Conservation (phyloP, 345 rosid genomes). For the Brassica nigra region DNA sequence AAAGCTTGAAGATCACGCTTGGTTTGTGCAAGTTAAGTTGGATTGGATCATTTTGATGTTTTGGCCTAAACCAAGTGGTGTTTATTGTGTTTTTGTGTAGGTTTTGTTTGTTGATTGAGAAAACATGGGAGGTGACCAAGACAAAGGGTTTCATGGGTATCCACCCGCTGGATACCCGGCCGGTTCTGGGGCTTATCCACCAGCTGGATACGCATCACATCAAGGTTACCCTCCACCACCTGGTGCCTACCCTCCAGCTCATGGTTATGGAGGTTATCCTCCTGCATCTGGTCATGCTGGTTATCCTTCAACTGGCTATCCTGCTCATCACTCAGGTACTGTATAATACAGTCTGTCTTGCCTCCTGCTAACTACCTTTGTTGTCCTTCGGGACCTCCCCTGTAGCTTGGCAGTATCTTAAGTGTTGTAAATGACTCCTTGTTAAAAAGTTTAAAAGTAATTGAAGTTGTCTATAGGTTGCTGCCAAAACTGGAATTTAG, state of each 20-base stretch:
- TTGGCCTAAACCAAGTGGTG: not conserved
- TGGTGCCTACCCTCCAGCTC: slow-evolving; percentile 43
- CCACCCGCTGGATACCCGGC: slow-evolving; percentile 34
- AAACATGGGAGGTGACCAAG: slow-evolving; percentile 45
- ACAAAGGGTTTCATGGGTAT: slow-evolving; percentile 41
- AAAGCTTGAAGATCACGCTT: not conserved
- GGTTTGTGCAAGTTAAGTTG: not conserved
- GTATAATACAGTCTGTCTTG: not conserved
- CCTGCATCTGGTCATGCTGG: slow-evolving; percentile 50
- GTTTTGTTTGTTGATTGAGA: slow-evolving; percentile 14
- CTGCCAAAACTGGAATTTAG: not conserved
- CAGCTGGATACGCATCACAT: slow-evolving; percentile 33
- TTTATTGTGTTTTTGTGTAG: not conserved
- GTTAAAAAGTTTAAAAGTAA: not conserved
- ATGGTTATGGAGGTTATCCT: slow-evolving; percentile 53
- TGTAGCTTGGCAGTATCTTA: not conserved
- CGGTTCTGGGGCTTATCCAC: slow-evolving; percentile 25
- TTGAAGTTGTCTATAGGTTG: not conserved
- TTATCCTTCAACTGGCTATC: slow-evolving; percentile 45
- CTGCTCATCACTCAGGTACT: slow-evolving; percentile 66
- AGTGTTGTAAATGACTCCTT: not conserved
- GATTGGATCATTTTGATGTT: not conserved
- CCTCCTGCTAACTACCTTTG: not conserved
- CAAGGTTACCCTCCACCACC: slow-evolving; percentile 8
- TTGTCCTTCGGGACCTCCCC: not conserved